Base-by-base conservation (phyloP, 106 monocot species). In the Acorus gramineus region DNA sequence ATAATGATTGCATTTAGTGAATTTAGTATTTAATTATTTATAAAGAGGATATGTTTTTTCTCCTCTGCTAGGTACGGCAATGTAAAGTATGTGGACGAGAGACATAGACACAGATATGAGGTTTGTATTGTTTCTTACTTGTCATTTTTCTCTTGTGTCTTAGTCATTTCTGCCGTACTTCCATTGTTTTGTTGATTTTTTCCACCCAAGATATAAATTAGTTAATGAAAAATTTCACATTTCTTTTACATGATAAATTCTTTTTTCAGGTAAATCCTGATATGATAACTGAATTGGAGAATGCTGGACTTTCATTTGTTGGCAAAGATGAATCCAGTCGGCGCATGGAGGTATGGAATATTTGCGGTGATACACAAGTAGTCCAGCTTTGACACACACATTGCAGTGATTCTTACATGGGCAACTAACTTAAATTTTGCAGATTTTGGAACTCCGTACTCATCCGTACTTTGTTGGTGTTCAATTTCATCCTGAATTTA, bases 401-500 rank as follows among this genome's bases (percentile, higher is more conserved):
- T 28, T 28, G 28, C 28, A 28, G 28, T 28, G 28, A 28, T 28
- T 28, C 28, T 28, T 28, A 28, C 28, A 28, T 28, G 28, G 28
- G 28, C 28, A 28, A 28, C 28, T 28, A 28, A 28, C 28, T 28
- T 28, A 28, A 28, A 28, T 28, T 10, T 6, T 89, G 52, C 81
- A 99, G 98, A 89, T 99, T 54, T 13, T 99, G 59, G 98, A 99
- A 71, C 59, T 99, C 70, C 92, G 81, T 44, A 59, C 66, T 52
- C 98, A 99, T 81, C 92, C 79, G 46, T 99, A 79, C 64, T 99
- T 79, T 72, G 61, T 99, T 52, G 98, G 92, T 7, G 98, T 84
- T 51, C 98, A 99, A 63, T 99, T 92, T 70, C 98, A 99, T 81
- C 98, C 98, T 14, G 98, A 99, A 64, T 99, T 79, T 76, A 99